Conservation (phyloP, 345 rosid species). For the Citropsis articulata region DNA sequence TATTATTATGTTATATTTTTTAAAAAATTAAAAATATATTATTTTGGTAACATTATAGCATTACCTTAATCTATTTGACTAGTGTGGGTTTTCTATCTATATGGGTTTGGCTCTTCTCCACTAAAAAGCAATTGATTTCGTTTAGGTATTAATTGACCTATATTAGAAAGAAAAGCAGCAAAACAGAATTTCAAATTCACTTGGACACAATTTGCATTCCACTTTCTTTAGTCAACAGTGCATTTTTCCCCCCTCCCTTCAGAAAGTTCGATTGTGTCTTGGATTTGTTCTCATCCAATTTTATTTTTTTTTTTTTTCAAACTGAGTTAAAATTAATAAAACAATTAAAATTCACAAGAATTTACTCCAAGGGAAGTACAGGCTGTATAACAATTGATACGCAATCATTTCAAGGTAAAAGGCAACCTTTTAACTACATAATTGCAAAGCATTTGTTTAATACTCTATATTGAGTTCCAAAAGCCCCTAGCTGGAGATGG, state of each 20-base stretch:
- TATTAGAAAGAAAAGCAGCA: no score
- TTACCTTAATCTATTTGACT: neutral
- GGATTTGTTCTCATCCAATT: no score
- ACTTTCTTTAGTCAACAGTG: neutral
- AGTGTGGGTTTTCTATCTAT: neutral
- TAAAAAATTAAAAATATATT: no score
- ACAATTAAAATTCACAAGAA: no score
- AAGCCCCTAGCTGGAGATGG: neutral
- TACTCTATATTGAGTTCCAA: neutral
- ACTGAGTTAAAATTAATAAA: no score
- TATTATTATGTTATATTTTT: no score
- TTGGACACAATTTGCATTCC: constrained; percentile 8
- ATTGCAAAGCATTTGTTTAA: neutral
- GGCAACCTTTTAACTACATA: neutral
- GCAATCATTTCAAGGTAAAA: neutral
- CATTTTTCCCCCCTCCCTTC: no score
- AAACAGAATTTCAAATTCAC: neutral
- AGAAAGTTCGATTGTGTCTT: no score
- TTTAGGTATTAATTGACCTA: neutral
- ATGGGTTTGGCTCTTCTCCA: constrained; percentile 26
- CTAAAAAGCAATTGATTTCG: neutral
- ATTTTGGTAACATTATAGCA: neutral
- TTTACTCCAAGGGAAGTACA: neutral
- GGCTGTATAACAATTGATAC: neutral
- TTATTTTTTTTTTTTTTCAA: no score